Conservation (phyloP, 257 asterid species). For the Penstemon newberryi region DNA sequence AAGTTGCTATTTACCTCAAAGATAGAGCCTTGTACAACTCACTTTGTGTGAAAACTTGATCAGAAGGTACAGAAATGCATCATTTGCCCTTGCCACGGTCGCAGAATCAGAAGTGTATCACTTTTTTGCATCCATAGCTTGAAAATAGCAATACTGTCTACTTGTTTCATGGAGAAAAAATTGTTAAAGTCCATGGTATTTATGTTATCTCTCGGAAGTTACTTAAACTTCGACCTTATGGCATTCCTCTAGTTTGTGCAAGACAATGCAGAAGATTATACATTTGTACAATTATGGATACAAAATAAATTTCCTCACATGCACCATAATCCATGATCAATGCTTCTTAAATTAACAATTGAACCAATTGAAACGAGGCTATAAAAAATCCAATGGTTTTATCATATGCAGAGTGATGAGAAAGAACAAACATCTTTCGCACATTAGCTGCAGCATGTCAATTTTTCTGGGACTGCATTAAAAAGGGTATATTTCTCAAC, state of each 20-base stretch:
- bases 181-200: neutral
- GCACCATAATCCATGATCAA: no score
- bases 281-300: no score
- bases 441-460: no score
- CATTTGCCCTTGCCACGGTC: no score
- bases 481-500: no score
- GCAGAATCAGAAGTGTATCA: constrained; percentile 7
- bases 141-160: neutral
- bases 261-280: no score
- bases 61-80: constrained; percentile 13
- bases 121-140: neutral
- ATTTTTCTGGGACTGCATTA: no score
- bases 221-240: neutral
- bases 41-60: constrained; percentile 18
- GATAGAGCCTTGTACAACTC: constrained; percentile 23
- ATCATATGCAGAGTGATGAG: no score
- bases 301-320: no score
- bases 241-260: neutral
- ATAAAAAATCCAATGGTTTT: no score
- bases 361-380: neutral
- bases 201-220: neutral
- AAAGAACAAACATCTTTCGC: no score
- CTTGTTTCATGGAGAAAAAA: neutral
- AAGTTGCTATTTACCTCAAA: neutral
- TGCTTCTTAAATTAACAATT: neutral